phyloP scores from a whole-genome alignment of 1,284 basidiomycete species.

The Sanghuangporus baumii region DNA sequence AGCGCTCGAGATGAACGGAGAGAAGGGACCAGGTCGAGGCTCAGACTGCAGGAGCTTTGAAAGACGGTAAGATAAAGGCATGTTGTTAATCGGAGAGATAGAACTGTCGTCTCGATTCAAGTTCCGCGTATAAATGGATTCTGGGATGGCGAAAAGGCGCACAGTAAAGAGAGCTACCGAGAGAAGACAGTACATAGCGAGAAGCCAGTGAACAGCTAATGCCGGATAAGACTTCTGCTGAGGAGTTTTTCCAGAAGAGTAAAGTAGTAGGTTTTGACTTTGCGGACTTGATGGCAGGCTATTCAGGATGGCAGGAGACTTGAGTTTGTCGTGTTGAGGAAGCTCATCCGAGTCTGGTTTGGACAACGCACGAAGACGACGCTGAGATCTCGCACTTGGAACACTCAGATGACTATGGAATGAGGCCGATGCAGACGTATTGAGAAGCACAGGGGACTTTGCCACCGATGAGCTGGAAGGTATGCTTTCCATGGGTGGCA shows the following conservation, averaged over 20 bases:
- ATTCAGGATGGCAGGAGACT: conserved; percentile 1
- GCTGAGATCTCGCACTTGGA: conserved; percentile 12
- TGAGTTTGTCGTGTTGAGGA: conserved; percentile 1
- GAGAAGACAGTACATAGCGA: conserved; percentile 36
- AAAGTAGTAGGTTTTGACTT: not conserved
- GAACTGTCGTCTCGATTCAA: conserved; percentile 18
- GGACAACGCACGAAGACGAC: conserved; percentile 12
- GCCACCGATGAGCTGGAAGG: conserved; percentile 13
- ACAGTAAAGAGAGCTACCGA: conserved; percentile 35
- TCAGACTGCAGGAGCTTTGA: conserved; percentile 27
- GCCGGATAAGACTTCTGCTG: not conserved
- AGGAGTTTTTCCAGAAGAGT: not conserved
- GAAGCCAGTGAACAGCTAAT: conserved; percentile 23
- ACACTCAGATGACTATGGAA: conserved; percentile 14
- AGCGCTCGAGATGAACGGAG: conserved; percentile 23
- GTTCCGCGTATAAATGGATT: conserved; percentile 16
- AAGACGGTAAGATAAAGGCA: conserved; percentile 24
- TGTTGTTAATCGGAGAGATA: conserved; percentile 20
- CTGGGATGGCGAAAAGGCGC: conserved; percentile 14
- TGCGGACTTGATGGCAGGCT: not conserved
- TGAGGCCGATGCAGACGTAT: conserved; percentile 11
- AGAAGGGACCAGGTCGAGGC: conserved; percentile 23
- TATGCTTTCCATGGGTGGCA: conserved; percentile 9
- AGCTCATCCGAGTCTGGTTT: conserved; percentile 10
- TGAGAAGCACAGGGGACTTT: conserved; percentile 10